Conservation (phyloP, 371 early-diverging fungal genomes). For the Mortierella sp. region DNA sequence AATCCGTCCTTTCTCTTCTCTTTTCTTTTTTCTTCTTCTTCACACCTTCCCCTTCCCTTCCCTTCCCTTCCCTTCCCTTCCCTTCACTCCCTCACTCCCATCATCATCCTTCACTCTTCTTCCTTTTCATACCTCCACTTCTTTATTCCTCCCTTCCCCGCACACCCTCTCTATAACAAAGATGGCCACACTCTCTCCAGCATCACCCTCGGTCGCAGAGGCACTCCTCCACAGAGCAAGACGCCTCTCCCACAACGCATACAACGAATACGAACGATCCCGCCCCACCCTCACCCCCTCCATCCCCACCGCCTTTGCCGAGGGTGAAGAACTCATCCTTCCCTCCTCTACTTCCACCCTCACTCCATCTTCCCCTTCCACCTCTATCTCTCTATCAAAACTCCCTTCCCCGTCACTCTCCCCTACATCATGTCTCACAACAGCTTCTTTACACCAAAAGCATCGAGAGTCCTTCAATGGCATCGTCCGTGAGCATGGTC, state of each 20-base stretch:
- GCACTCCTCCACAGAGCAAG: conserved; percentile 47
- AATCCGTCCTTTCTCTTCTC: neutral
- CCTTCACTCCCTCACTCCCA: neutral
- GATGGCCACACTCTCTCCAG: conserved; percentile 16
- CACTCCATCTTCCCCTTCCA: neutral
- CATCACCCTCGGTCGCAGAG: conserved; percentile 18
- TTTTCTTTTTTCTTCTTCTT: neutral
- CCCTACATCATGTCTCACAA: conserved; percentile 18
- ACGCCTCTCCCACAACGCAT: conserved; percentile 40
- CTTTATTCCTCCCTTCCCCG: neutral
- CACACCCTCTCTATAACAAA: neutral
- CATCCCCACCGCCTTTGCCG: conserved; percentile 34
- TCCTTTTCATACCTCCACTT: neutral
- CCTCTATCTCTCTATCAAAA: neutral
- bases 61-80: neutral
- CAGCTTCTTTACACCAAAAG: conserved; percentile 28
- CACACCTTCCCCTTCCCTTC: neutral
- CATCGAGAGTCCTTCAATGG: conserved; percentile 40
- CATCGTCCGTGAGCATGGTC: conserved; percentile 23
- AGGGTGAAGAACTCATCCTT: conserved; percentile 37
- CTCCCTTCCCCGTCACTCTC: conserved; percentile 24
- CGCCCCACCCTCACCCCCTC: neutral
- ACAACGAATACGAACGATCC: conserved; percentile 29
- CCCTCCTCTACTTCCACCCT: neutral
- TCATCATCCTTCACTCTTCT: neutral